Evolutionary conservation across 2,329 filamentous ascomycete genomes (phyloP).

Genomic region (Raffaelea deltoideospora): DNA sequence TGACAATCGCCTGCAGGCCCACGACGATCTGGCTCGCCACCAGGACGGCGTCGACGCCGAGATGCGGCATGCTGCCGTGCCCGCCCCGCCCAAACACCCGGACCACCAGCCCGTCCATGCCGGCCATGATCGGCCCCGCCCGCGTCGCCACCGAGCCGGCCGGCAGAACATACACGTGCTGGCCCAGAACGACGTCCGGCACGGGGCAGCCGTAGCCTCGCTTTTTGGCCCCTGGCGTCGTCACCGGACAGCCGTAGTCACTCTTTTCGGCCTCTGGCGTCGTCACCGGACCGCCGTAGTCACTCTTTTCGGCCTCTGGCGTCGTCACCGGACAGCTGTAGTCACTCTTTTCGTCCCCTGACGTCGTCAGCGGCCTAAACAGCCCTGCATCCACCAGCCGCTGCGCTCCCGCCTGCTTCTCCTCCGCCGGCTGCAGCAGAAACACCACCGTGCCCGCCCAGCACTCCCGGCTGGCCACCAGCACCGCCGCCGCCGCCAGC

Average conservation of each 20-base stretch:
- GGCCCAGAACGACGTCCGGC: conserved; percentile 21
- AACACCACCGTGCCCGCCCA: conserved; percentile 51
- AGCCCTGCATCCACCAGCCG: conserved; percentile 22
- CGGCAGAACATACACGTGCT: conserved; percentile 15
- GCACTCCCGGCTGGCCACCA: conserved; percentile 22
- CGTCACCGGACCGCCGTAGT: too few relatives aligned
- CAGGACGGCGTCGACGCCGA: conserved; percentile 29
- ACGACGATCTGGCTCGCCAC: conserved; percentile 25
- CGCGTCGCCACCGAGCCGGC: conserved; percentile 18
- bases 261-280: too few relatives aligned
- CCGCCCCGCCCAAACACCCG: conserved; percentile 23
- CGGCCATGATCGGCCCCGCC: conserved; percentile 13
- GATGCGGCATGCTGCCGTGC: conserved; percentile 27
- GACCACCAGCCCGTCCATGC: conserved; percentile 15
- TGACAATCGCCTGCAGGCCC: conserved; percentile 17
- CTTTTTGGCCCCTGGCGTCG: too few relatives aligned
- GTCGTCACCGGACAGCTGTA: too few relatives aligned
- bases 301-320: too few relatives aligned
- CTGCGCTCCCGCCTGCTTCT: conserved; percentile 42
- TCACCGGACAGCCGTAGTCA: too few relatives aligned
- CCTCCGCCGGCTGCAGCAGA: conserved; percentile 53
- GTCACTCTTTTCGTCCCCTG: too few relatives aligned
- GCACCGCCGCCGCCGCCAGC: conserved; percentile 35
- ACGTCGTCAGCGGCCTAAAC: too few relatives aligned
- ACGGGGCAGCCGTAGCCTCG: conserved; percentile 13